Base-by-base conservation (phyloP, 2,329 filamentous ascomycete genomes). In the Aspergillus glaucus region DNA sequence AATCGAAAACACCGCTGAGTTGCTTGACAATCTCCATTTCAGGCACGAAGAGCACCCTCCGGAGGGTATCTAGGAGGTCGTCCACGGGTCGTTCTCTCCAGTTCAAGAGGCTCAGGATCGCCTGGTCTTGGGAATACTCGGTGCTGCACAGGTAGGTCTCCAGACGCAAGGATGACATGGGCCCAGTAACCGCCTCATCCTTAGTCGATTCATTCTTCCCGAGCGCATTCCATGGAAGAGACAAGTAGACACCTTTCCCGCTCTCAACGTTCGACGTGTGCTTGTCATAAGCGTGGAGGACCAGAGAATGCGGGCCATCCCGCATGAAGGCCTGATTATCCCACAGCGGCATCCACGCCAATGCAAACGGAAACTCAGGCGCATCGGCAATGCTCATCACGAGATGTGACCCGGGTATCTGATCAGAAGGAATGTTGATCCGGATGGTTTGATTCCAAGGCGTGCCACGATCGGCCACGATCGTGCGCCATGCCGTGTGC, bases 21-120 rank as follows among this genome's bases (percentile, higher is more conserved):
- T 97, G 79, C 73, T 97, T 98, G 53, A 98, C 93, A 30, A 98
- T 88, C 69, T 98, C 94, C 48, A 97, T 95, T 65, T 98, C 93
- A 0, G 93, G 88, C 0, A 98, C 91, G 57, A 97, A 97, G 17
- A 91, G 84, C 44, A 97, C 81, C 56, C 91, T 85, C 63, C 87
- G 86, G 39, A 98, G 73, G 1, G 95, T 74, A 21, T 82, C 78
- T 1, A 87, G 77, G 1, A 97, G 76, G 32, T 91, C 83, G 24
- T 84, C 82, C 42, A 84, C 79, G 0, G 84, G 77, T 37, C 85
- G 78, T 10, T 92, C 86, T 62, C 83, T 88, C 93, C 93, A 97
- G 58, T 85, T 88, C 30, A 97, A 71, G 22, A 98, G 75, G 14
- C 88, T 87, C 15, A 96, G 74, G 9, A 98, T 80, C 14, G 86